Evolutionary conservation across 2,329 filamentous ascomycete genomes (phyloP).

Genomic region (Tolypocladium paradoxum): DNA sequence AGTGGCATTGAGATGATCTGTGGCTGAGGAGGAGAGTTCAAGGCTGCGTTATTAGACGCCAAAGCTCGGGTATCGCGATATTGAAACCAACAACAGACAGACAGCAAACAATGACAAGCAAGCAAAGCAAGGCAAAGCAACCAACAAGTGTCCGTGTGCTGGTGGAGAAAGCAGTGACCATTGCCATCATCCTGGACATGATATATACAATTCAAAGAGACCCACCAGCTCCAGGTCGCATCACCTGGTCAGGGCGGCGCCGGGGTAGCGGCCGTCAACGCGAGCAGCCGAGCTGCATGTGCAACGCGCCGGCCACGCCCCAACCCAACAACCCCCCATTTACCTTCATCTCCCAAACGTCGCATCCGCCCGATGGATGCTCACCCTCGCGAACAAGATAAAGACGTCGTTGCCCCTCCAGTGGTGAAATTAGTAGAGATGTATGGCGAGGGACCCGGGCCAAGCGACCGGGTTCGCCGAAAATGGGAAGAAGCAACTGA

Average conservation of each 20-base stretch:
- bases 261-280: neutral
- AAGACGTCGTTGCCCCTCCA: neutral
- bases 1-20: neutral
- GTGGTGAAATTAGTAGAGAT: neutral
- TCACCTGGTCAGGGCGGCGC: neutral
- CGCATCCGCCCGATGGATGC: neutral
- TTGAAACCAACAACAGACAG: neutral
- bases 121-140: neutral
- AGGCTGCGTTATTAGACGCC: neutral
- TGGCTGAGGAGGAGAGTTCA: neutral
- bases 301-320: neutral
- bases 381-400: neutral
- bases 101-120: neutral
- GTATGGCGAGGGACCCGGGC: neutral
- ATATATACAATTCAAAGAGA: conserved; percentile 11
- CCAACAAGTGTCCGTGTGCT: neutral
- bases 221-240: neutral
- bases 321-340: neutral
- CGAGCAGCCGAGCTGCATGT: neutral
- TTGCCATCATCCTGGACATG: conserved; percentile 10
- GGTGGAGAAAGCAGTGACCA: conserved; percentile 2
- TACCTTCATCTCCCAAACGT: neutral
- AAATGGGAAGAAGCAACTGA: neutral
- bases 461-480: neutral
- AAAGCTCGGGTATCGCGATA: neutral